Percentiles rank a stretch among this genome's conserved stretches.
Evolutionary conservation across 2,329 filamentous ascomycete species (phyloP).

Genomic region (Dothideomycetes sp.): DNA sequence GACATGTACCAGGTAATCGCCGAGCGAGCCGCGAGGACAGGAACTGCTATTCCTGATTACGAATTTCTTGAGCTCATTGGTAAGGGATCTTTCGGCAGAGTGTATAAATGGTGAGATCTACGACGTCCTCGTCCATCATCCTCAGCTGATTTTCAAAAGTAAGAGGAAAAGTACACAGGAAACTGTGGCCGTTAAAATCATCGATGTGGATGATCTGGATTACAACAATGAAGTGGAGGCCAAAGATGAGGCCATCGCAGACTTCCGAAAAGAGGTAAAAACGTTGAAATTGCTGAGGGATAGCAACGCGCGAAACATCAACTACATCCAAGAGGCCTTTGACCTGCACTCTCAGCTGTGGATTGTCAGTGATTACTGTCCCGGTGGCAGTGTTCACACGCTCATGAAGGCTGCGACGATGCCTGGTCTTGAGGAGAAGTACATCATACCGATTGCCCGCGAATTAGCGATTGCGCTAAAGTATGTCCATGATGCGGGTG

Average conservation of each 20-base stretch:
- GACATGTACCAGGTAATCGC: constrained; percentile 58
- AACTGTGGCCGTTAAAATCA: constrained; percentile 70
- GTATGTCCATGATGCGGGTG: constrained; percentile 55
- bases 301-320: constrained; percentile 68
- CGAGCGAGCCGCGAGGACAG: constrained; percentile 51
- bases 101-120: constrained; percentile 52
- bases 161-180: constrained; percentile 33
- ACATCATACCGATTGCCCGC: constrained; percentile 54
- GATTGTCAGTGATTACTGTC: constrained; percentile 82
- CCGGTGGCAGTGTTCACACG: constrained; percentile 68
- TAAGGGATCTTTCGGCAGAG: constrained; percentile 64
- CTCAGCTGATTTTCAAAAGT: constrained; percentile 17
- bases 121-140: background rate
- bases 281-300: constrained; percentile 65
- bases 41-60: constrained; percentile 55
- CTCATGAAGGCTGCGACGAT: constrained; percentile 42
- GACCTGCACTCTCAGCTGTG: constrained; percentile 72
- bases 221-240: constrained; percentile 51
- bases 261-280: constrained; percentile 53
- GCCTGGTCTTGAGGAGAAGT: constrained; percentile 47
- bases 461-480: constrained; percentile 54
- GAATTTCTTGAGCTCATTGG: constrained; percentile 64
- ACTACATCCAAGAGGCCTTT: constrained; percentile 69
- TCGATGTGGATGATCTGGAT: constrained; percentile 73
- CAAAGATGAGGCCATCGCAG: constrained; percentile 51